Percentiles rank a stretch among this genome's conserved stretches.
Conservation (phyloP, 345 rosid species). For the Garcia nutans region DNA sequence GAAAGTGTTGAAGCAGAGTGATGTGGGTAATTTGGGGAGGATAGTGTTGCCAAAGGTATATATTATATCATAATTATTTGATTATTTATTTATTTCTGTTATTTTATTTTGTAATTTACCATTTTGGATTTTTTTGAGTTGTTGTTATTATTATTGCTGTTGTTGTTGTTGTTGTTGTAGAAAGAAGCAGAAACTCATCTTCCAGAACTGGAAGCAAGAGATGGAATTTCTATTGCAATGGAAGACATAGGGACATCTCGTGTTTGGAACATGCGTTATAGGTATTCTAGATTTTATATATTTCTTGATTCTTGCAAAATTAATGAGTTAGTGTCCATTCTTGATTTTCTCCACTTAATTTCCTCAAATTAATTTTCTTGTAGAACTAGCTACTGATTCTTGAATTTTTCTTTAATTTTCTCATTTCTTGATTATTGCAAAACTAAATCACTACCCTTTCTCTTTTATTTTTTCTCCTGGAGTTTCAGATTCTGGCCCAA, state of each 20-base stretch:
- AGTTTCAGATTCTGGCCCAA: conserved; percentile 98
- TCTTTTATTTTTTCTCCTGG: conserved; percentile 23
- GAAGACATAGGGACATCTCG: conserved; percentile 98
- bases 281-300: conserved; percentile 40
- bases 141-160: neutral
- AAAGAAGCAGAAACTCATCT: conserved; percentile 98
- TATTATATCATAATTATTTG: neutral
- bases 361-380: neutral
- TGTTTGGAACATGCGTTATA: conserved; percentile 97
- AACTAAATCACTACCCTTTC: conserved; percentile 22
- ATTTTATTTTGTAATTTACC: neutral
- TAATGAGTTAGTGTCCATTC: conserved; percentile 16
- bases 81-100: neutral
- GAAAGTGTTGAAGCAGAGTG: conserved; percentile 97
- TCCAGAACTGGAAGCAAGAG: conserved; percentile 94
- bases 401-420: neutral
- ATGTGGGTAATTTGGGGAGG: conserved; percentile 94
- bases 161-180: conserved; percentile 25
- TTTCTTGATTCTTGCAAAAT: neutral
- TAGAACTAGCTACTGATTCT: conserved; percentile 5
- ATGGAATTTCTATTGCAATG: conserved; percentile 93
- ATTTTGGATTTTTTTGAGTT: neutral
- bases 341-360: neutral
- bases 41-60: conserved; percentile 87
- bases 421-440: neutral